Evolutionary conservation across 2,329 filamentous ascomycete species (phyloP).

Genomic region (Colletotrichum echinochloae): DNA sequence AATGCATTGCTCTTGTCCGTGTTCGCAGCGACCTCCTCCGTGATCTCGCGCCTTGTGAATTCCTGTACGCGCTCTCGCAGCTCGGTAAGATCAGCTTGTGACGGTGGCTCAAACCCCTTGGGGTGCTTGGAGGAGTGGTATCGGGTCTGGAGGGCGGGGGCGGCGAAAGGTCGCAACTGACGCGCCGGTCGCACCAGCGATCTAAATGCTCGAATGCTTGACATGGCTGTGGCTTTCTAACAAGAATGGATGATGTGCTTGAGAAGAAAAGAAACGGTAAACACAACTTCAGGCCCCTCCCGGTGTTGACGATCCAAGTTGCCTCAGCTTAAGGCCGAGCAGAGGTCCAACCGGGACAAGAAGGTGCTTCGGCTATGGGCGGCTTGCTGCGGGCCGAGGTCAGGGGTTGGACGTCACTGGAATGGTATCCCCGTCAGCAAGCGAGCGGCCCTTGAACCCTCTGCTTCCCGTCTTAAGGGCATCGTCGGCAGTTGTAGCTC

Average conservation of each 20-base stretch:
- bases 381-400: conserved; percentile 57
- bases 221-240: conserved; percentile 48
- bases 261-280: conserved; percentile 19
- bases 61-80: conserved; percentile 87
- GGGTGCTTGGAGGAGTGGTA: conserved; percentile 70
- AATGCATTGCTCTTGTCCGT: conserved; percentile 93
- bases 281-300: not conserved
- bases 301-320: conserved; percentile 30
- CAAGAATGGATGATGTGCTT: not conserved
- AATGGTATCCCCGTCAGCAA: conserved; percentile 40
- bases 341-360: conserved; percentile 41
- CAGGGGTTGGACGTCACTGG: conserved; percentile 41
- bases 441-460: conserved; percentile 36
- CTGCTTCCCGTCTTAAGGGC: conserved; percentile 36
- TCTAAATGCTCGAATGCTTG: conserved; percentile 54
- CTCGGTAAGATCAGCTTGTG: conserved; percentile 80
- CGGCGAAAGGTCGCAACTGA: conserved; percentile 45
- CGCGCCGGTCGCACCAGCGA: conserved; percentile 51
- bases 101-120: conserved; percentile 74
- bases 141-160: conserved; percentile 54
- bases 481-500: conserved; percentile 44
- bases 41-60: conserved; percentile 88
- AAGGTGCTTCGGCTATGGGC: conserved; percentile 52
- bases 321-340: conserved; percentile 33
- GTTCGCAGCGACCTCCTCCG: conserved; percentile 81